Evolutionary conservation across 345 rosid genomes (phyloP).

Genomic region (Tarenaya hassleriana): DNA sequence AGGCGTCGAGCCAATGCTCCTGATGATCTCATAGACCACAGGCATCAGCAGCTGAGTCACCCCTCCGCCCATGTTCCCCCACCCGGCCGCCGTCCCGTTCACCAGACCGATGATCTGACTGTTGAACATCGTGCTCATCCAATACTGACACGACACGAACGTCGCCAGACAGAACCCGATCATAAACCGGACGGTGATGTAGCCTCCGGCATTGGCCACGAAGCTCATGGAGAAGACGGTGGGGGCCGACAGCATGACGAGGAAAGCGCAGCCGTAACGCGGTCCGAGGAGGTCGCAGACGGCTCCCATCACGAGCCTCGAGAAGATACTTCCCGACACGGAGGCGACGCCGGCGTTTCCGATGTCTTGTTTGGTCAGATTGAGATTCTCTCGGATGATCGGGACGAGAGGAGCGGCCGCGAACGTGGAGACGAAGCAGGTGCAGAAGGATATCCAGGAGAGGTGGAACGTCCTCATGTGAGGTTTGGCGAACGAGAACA

Average conservation of each 20-base stretch:
- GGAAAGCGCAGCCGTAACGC: no score
- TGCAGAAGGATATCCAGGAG: no score
- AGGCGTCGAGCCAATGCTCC: constrained; percentile 42
- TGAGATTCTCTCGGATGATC: constrained; percentile 52
- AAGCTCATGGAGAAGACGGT: constrained; percentile 64
- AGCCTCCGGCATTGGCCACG: constrained; percentile 41
- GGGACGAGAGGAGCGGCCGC: constrained; percentile 63
- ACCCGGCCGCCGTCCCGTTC: constrained; percentile 67
- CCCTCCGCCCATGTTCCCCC: constrained; percentile 84
- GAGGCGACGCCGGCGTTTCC: no score
- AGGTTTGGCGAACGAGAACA: no score
- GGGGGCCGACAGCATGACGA: constrained; percentile 63
- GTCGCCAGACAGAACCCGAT: constrained; percentile 76
- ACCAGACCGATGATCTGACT: constrained; percentile 59
- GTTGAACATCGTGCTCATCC: no score
- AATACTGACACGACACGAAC: constrained; percentile 69
- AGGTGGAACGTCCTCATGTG: no score
- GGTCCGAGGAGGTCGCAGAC: no score
- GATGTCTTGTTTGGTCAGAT: constrained; percentile 38
- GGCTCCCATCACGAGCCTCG: no score
- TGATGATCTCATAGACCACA: no score
- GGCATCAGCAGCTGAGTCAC: constrained; percentile 69
- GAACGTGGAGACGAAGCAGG: no score
- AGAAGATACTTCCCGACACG: no score
- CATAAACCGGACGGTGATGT: constrained; percentile 56